Evolutionary conservation across 2,329 filamentous ascomycete genomes (phyloP).

Genomic region (Colletotrichum lupini): DNA sequence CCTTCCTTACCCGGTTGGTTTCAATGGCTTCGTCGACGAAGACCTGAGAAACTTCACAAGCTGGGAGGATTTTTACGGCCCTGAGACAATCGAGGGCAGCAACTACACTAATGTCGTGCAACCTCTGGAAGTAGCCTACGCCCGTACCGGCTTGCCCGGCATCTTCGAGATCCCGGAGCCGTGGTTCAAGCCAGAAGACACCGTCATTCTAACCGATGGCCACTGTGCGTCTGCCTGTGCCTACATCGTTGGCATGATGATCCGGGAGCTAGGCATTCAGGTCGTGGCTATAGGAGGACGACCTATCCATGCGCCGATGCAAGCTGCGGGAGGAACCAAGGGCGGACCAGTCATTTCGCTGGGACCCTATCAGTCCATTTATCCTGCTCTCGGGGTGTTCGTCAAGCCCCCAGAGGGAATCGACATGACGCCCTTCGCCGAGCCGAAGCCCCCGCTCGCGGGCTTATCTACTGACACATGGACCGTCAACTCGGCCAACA

Average conservation of each 20-base stretch:
- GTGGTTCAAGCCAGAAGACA: conserved; percentile 47
- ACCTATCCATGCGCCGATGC: conserved; percentile 64
- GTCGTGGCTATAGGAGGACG: conserved; percentile 70
- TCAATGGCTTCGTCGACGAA: conserved; percentile 35
- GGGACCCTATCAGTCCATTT: conserved; percentile 1
- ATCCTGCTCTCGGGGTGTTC: not conserved
- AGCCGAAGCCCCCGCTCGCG: conserved; percentile 13
- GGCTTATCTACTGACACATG: not conserved
- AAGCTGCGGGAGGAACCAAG: conserved; percentile 74
- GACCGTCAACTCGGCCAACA: conserved; percentile 38
- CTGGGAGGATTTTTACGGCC: conserved; percentile 57
- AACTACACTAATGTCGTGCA: conserved; percentile 47
- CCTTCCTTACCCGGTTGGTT: conserved; percentile 22
- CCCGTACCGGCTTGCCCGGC: conserved; percentile 7
- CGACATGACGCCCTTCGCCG: conserved; percentile 23
- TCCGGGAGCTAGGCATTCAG: conserved; percentile 61
- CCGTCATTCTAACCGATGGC: conserved; percentile 40
- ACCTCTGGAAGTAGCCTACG: not conserved
- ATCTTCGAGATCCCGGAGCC: conserved; percentile 7
- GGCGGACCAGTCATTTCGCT: conserved; percentile 55
- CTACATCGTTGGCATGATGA: conserved; percentile 54
- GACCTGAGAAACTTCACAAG: conserved; percentile 32
- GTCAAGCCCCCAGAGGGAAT: conserved; percentile 8
- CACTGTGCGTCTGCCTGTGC: conserved; percentile 39
- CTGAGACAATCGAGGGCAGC: conserved; percentile 45